Conservation (phyloP, 768 basidiomycete genomes). For the Panaeolus papilionaceus region DNA sequence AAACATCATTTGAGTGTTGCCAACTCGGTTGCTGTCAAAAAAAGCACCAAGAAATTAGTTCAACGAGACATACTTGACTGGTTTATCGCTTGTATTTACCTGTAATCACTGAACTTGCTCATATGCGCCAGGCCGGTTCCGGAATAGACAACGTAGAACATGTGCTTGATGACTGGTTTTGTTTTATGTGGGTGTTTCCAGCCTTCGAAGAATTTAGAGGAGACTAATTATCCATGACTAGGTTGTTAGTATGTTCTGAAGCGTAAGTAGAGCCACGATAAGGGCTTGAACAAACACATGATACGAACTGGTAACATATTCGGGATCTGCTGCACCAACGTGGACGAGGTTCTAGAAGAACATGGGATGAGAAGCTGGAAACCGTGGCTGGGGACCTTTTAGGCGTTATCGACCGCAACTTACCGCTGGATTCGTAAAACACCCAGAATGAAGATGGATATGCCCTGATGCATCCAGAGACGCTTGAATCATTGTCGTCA, state of each 20-base stretch:
- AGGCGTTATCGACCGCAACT: not conserved
- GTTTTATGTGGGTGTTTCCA: conserved; percentile 34
- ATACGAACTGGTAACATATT: conserved; percentile 29
- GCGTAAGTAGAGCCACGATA: not conserved
- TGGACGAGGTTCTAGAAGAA: conserved; percentile 31
- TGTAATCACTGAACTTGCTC: conserved; percentile 36
- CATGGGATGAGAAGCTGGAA: not conserved
- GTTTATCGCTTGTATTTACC: conserved; percentile 20
- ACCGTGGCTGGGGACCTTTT: not conserved
- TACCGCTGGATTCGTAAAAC: conserved; percentile 29
- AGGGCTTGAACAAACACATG: not conserved
- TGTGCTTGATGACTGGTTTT: conserved; percentile 29
- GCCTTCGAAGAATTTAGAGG: conserved; percentile 30
- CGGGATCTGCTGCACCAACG: conserved; percentile 27
- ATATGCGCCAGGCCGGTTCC: conserved; percentile 31
- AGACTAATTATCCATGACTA: conserved; percentile 23
- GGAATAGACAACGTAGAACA: conserved; percentile 37
- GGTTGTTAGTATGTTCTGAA: not conserved
- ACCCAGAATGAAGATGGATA: conserved; percentile 30
- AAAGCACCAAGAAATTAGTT: not conserved
- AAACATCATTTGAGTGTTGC: conserved; percentile 37
- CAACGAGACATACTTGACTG: not conserved
- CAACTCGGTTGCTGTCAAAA: conserved; percentile 32
- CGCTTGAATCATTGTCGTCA: conserved; percentile 29
- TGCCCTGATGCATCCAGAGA: conserved; percentile 34